A percentile compares a stretch with the other conserved stretches of the same genome.
phyloP scores from a whole-genome alignment of 2,329 filamentous ascomycete genomes.

The Paecilomyces formosus region DNA sequence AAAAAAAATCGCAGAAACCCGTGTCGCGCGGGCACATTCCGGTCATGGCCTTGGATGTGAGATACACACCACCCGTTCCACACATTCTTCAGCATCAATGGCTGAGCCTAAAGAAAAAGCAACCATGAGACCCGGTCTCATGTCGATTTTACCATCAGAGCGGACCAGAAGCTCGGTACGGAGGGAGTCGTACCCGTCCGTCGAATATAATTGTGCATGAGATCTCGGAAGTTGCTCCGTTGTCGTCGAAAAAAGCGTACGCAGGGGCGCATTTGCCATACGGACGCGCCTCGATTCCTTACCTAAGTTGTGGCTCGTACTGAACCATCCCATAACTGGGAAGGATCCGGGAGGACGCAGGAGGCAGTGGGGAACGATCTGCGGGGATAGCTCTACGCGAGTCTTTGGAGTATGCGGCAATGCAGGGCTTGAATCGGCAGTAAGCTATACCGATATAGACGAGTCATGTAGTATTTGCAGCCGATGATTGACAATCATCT shows the following conservation, averaged over 20 bases:
- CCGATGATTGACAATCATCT: too few species aligned
- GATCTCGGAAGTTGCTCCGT: neutral
- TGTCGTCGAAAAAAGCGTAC: neutral
- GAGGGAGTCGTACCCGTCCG: neutral
- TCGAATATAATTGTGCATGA: neutral
- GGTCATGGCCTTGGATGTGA: neutral
- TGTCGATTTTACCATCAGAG: neutral
- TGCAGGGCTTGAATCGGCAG: neutral
- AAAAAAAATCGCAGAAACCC: neutral
- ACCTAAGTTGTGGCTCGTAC: neutral
- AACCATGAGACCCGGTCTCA: neutral
- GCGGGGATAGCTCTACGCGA: neutral
- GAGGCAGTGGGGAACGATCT: neutral
- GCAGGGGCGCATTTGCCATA: neutral
- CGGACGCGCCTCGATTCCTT: neutral
- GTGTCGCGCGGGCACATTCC: neutral
- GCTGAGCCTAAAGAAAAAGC: neutral
- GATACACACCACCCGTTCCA: neutral
- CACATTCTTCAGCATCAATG: neutral
- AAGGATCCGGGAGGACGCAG: neutral
- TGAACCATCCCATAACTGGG: neutral
- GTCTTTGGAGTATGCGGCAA: neutral
- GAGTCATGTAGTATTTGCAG: too few species aligned
- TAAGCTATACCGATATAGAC: neutral
- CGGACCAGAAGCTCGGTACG: neutral